Evolutionary conservation across 1,284 basidiomycete genomes (phyloP).

Genomic region (Marasmius fiardii): DNA sequence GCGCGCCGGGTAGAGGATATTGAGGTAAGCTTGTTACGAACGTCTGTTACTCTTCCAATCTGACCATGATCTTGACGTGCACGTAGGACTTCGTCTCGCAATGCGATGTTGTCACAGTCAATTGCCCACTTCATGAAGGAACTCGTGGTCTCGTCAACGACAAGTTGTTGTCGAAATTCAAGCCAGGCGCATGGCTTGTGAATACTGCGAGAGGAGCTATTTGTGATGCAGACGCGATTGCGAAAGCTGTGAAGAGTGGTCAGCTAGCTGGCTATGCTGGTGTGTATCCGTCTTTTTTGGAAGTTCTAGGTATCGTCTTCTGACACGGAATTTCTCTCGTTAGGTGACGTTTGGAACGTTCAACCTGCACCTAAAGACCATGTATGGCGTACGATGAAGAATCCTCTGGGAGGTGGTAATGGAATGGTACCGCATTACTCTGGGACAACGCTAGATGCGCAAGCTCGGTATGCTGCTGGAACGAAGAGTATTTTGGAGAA

Average conservation of each 20-base stretch:
- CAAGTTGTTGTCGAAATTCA: slow-evolving; percentile 85
- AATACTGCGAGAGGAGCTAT: slow-evolving; percentile 96
- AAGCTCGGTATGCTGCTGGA: background rate
- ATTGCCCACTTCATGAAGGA: slow-evolving; percentile 35
- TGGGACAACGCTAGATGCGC: background rate
- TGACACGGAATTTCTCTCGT: too few relatives aligned
- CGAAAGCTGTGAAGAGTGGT: slow-evolving; percentile 75
- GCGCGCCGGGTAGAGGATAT: background rate
- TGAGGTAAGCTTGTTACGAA: background rate
- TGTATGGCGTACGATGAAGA: background rate
- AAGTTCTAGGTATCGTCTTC: too few relatives aligned
- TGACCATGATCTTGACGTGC: too few relatives aligned
- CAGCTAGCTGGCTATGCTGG: slow-evolving; percentile 62
- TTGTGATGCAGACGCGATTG: slow-evolving; percentile 80
- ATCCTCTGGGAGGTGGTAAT: background rate
- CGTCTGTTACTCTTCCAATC: too few relatives aligned
- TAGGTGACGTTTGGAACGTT: slow-evolving; percentile 17
- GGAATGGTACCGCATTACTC: background rate
- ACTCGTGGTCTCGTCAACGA: slow-evolving; percentile 80
- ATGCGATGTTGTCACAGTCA: slow-evolving; percentile 84
- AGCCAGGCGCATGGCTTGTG: slow-evolving; percentile 85
- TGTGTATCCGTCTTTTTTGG: too few relatives aligned
- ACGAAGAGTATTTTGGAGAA: background rate
- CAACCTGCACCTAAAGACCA: background rate
- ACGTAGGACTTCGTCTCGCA: slow-evolving; percentile 78